phyloP scores from a whole-genome alignment of 2,329 filamentous ascomycete species.

The Beauveria scarabaeidicola region DNA sequence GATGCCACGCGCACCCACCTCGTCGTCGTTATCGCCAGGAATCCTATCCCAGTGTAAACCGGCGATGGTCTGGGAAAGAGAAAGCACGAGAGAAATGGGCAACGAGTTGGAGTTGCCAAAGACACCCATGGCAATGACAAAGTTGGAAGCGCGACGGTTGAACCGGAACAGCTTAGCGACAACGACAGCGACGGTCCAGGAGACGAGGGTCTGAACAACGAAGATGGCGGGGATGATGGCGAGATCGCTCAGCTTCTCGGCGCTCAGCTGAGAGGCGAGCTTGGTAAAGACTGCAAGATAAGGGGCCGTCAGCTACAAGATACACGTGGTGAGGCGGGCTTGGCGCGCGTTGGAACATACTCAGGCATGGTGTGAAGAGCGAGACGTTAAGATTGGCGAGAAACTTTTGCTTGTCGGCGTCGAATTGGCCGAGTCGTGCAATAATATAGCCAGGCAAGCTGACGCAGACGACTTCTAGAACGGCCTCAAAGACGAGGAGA shows the following conservation, averaged over 20 bases:
- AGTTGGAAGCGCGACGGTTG: conserved; percentile 79
- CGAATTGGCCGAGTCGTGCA: conserved; percentile 83
- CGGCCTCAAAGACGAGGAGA: conserved; percentile 86
- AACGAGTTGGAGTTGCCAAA: conserved; percentile 98
- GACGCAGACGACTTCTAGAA: conserved; percentile 91
- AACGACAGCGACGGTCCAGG: conserved; percentile 64
- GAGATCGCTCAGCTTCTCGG: conserved; percentile 81
- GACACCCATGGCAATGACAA: conserved; percentile 92
- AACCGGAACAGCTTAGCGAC: conserved; percentile 73
- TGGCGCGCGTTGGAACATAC: conserved; percentile 40
- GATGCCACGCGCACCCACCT: conserved; percentile 88
- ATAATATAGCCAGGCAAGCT: conserved; percentile 90
- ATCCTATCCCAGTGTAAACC: conserved; percentile 92
- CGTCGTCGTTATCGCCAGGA: conserved; percentile 81
- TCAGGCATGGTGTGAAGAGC: conserved; percentile 93
- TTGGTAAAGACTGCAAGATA: conserved; percentile 81
- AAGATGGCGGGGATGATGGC: conserved; percentile 96
- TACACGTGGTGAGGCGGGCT: neutral
- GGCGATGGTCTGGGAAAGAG: conserved; percentile 81
- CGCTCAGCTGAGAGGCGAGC: conserved; percentile 85
- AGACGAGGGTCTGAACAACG: conserved; percentile 75
- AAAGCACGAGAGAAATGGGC: conserved; percentile 91
- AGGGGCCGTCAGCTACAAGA: neutral
- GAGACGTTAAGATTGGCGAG: conserved; percentile 92
- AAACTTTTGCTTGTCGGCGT: conserved; percentile 93